Conservation (phyloP, 2,329 filamentous ascomycete species). For the Sclerotinia trifoliorum region DNA sequence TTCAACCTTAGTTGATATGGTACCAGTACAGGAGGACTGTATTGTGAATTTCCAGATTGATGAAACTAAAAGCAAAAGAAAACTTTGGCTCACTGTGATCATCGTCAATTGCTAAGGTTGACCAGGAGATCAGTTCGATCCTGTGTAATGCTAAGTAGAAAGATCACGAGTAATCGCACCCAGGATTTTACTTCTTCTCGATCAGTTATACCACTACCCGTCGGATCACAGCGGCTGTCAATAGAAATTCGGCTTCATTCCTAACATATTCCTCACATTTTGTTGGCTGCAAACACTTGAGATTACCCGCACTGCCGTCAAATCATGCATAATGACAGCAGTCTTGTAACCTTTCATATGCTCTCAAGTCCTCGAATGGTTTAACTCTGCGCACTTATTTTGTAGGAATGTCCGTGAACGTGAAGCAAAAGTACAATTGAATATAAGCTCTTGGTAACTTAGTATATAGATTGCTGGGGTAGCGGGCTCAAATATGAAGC, state of each 20-base stretch:
- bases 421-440: background rate
- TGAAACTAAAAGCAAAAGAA: background rate
- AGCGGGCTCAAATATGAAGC: background rate
- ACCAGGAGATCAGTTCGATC: background rate
- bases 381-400: background rate
- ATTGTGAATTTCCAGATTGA: background rate
- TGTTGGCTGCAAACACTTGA: background rate
- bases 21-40: background rate
- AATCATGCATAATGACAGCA: background rate
- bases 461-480: background rate
- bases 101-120: background rate
- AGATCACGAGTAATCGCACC: too few species aligned
- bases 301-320: background rate
- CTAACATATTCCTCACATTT: background rate
- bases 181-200: background rate
- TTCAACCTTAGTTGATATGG: background rate
- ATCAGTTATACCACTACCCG: background rate
- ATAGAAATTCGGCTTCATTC: background rate
- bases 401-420: too few species aligned
- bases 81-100: background rate
- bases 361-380: background rate
- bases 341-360: background rate
- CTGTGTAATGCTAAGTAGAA: background rate
- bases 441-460: too few species aligned
- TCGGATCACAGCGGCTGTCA: constrained; percentile 14